A percentile compares a stretch with the other conserved stretches of the same genome.
These are phyloP conservation scores for Globisporangium parvum DNA, from an alignment of 352 stramenopile genomes.

Conservation along the genomic window DNA sequence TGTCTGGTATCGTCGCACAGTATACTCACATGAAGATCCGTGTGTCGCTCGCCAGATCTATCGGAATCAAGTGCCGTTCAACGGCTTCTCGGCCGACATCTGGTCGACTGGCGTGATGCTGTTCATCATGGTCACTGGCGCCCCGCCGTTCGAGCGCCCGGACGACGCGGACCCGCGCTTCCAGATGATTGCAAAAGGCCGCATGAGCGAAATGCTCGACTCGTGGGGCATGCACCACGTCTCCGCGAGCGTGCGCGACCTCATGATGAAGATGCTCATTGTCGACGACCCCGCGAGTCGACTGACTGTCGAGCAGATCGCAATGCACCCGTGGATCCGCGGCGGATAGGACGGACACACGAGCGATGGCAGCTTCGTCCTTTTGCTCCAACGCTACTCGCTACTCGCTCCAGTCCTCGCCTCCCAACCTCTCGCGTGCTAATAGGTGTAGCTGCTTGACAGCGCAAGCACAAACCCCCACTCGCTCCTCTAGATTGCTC, in stretches of 20 bases:
- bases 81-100: slow-evolving; percentile 90
- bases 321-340: slow-evolving; percentile 76
- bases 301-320: slow-evolving; percentile 80
- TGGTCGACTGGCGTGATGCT: slow-evolving; percentile 93
- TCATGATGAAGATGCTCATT: slow-evolving; percentile 75
- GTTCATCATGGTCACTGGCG: slow-evolving; percentile 93
- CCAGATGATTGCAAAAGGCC: slow-evolving; percentile 78
- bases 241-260: slow-evolving; percentile 59
- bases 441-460: too few species aligned
- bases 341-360: slow-evolving; percentile 33
- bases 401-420: background rate
- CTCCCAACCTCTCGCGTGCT: slow-evolving; percentile 10
- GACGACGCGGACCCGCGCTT: slow-evolving; percentile 77
- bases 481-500: slow-evolving; percentile 16
- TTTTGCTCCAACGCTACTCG: background rate
- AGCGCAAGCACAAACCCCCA: slow-evolving; percentile 13
- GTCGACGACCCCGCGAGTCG: slow-evolving; percentile 71
- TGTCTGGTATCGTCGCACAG: background rate
- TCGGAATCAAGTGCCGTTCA: slow-evolving; percentile 87
- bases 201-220: slow-evolving; percentile 82
- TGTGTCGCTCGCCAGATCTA: slow-evolving; percentile 52
- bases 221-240: slow-evolving; percentile 84
- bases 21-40: background rate
- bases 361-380: background rate
- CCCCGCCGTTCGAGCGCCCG: slow-evolving; percentile 87